Evolutionary conservation across 306 rosid species (phyloP), one percentile per base, ranked within the genome.

Genomic region (Ormosia emarginata): DNA sequence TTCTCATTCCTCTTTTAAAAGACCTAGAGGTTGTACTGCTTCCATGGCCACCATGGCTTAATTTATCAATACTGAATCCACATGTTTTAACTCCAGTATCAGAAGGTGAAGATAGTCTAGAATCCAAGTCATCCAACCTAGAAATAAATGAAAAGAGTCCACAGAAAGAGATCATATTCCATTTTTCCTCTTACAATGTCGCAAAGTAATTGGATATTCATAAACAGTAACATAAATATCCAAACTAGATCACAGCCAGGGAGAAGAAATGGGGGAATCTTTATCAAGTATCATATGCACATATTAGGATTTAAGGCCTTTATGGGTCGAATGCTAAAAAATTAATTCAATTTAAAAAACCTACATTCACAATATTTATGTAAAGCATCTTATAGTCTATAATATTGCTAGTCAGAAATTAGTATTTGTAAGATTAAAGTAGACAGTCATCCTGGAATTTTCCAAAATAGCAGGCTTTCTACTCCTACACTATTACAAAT

Each of bases 51-150:
- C 89, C 67, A 67, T 90, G 88, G 71, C 74, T 86, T 79, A 90
- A 81, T 87, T 90, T 90, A 59, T 90, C 98, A 67, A 89, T 83
- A 74, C 73, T 83, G 79, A 93, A 90, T 57, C 97, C 97, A 76
- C 91, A 83, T 36, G 72, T 85, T 83, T 83, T 87, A 82, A 67
- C 85, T 74, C 90, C 87, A 82, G 76, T 41, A 76, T 86, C 92
- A 79, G 94, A 88, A 71, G 95, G 81, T 6, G 93, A 87, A 41
- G 97, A 85, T 40, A 86, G 67, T 75, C 94, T 79, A 64, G 94
- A 90, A 78, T 91, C 98, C 88, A 90, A 82, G 85, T 93, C 98
- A 85, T 91, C 93, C 88, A 93, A 85, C 92, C 98, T 93, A 84
- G 9, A 83, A 83, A 79, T 65, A 79, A 77, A 33, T 14, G 61